Conservation (phyloP, 192 early-diverging fungal genomes). For the Helicostylum pulchrum region DNA sequence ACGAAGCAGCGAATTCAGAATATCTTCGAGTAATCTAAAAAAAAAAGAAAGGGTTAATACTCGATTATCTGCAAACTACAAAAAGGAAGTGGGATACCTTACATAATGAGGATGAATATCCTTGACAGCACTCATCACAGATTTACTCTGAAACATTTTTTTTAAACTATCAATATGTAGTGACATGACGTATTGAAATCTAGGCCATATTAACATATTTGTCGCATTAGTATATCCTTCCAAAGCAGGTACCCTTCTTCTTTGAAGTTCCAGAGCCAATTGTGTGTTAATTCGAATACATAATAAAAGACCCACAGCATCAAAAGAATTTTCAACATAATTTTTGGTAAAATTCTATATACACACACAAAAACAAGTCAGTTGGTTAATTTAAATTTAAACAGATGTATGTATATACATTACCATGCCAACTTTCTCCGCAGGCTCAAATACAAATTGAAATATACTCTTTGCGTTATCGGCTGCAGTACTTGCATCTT, state of each 20-base stretch:
- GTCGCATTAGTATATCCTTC: slow-evolving; percentile 85
- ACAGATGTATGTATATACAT: neutral
- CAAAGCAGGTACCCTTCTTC: slow-evolving; percentile 73
- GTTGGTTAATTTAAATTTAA: neutral
- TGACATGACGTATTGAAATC: slow-evolving; percentile 79
- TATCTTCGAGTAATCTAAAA: slow-evolving; percentile 80
- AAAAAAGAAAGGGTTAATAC: neutral
- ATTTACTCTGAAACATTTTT: slow-evolving; percentile 65
- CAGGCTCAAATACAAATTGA: slow-evolving; percentile 86
- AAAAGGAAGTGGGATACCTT: slow-evolving; percentile 24
- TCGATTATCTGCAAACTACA: neutral
- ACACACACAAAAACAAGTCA: neutral
- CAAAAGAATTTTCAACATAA: slow-evolving; percentile 74
- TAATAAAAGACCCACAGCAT: slow-evolving; percentile 87
- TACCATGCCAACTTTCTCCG: slow-evolving; percentile 69
- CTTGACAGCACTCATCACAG: slow-evolving; percentile 50
- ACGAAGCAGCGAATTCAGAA: slow-evolving; percentile 87
- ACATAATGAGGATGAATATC: slow-evolving; percentile 84
- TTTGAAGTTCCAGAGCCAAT: slow-evolving; percentile 77
- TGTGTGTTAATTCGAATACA: slow-evolving; percentile 88
- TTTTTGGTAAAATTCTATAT: slow-evolving; percentile 47
- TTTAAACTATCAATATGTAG: slow-evolving; percentile 89
- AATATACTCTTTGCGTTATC: slow-evolving; percentile 71
- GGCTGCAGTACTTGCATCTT: slow-evolving; percentile 55
- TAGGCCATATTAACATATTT: slow-evolving; percentile 94